Percentiles rank a stretch among this genome's conserved stretches.
Conservation (phyloP, 1,284 basidiomycete species). For the Testicularia cyperi region DNA sequence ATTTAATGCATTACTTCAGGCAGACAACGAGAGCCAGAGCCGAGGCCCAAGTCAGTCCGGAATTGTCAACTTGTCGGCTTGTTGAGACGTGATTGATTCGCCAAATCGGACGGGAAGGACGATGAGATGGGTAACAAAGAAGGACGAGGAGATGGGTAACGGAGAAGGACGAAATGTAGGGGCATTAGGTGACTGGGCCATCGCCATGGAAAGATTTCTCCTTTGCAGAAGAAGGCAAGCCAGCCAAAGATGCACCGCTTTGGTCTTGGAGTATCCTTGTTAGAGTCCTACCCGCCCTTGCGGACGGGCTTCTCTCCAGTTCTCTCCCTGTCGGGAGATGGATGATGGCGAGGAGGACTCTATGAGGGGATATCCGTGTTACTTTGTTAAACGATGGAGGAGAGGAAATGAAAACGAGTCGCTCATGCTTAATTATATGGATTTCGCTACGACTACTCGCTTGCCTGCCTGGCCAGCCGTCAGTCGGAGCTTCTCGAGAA, state of each 20-base stretch:
- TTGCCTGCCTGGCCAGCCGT: too few species aligned
- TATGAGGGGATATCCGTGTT: conserved; percentile 43
- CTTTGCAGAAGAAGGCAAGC: too few species aligned
- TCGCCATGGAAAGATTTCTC: conserved; percentile 33
- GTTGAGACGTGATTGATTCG: too few species aligned
- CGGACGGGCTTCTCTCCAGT: conserved; percentile 37
- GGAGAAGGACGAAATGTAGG: conserved; percentile 19
- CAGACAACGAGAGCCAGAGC: too few species aligned
- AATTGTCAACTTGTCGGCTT: too few species aligned
- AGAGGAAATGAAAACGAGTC: conserved; percentile 23
- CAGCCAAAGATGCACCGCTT: conserved; percentile 47
- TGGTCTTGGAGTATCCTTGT: conserved; percentile 42
- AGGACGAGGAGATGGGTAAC: background rate
- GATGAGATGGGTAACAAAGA: background rate
- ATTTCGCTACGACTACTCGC: too few species aligned
- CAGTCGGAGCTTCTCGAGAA: too few species aligned
- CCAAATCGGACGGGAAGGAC: too few species aligned
- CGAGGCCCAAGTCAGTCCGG: too few species aligned
- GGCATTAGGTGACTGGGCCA: conserved; percentile 43
- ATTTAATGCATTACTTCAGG: too few species aligned
- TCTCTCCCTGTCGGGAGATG: conserved; percentile 37
- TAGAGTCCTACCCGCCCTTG: conserved; percentile 27
- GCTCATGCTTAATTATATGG: too few species aligned
- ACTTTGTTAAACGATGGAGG: conserved; percentile 45
- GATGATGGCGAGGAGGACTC: conserved; percentile 43